Conservation (phyloP, 768 basidiomycete species). For the Leccinum truebloodii region DNA sequence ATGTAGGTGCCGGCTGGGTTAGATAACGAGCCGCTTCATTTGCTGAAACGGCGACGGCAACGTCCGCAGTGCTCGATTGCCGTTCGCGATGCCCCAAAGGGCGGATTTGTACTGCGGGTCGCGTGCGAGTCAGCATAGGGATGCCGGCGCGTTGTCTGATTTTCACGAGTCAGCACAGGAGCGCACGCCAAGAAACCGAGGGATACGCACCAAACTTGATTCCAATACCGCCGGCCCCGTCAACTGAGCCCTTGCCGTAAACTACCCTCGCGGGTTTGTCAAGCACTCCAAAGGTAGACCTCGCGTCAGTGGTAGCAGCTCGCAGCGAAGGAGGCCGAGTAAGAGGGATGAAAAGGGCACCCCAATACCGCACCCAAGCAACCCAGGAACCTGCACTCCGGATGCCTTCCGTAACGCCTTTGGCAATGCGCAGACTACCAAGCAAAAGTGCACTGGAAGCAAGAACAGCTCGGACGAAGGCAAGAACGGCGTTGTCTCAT, state of each 20-base stretch:
- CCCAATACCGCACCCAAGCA: conserved; percentile 35
- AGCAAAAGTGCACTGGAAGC: conserved; percentile 79
- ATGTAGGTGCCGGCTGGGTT: too few relatives aligned
- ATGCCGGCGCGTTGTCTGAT: conserved; percentile 78
- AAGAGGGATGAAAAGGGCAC: conserved; percentile 37
- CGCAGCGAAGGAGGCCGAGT: conserved; percentile 50
- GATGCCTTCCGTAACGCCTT: conserved; percentile 29
- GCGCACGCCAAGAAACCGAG: not conserved
- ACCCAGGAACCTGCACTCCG: conserved; percentile 33
- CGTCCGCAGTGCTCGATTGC: too few relatives aligned
- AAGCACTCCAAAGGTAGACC: conserved; percentile 76
- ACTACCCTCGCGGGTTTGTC: conserved; percentile 83
- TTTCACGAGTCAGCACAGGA: not conserved
- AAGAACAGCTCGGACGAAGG: conserved; percentile 75
- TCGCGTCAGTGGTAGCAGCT: conserved; percentile 73
- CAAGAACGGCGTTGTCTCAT: conserved; percentile 66
- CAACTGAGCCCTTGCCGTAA: conserved; percentile 74
- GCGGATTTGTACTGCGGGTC: too few relatives aligned
- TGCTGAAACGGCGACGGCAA: too few relatives aligned
- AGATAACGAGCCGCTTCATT: too few relatives aligned
- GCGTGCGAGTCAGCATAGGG: conserved; percentile 49
- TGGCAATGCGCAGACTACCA: conserved; percentile 44
- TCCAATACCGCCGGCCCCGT: conserved; percentile 71
- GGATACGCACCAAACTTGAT: conserved; percentile 78
- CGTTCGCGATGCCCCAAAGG: too few relatives aligned